A percentile compares a stretch with the other conserved stretches of the same genome.
Evolutionary conservation across 352 stramenopile genomes (phyloP).

Genomic region (Globisporangium okanoganense): DNA sequence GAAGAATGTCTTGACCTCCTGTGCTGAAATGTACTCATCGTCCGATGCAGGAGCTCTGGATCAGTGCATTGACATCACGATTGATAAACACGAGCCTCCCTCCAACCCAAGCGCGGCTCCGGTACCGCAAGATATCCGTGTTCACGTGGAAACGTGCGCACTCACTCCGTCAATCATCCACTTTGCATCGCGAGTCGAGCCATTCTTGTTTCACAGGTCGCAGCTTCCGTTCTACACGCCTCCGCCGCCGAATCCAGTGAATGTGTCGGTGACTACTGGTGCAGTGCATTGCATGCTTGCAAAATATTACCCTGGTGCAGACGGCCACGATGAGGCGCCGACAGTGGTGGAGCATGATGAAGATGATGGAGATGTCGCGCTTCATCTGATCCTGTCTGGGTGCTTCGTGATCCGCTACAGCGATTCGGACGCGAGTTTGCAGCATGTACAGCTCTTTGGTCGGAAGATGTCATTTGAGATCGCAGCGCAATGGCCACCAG

Average conservation of each 20-base stretch:
- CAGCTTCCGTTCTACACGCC: slow-evolving; percentile 31
- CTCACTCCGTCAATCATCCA: slow-evolving; percentile 45
- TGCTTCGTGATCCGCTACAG: slow-evolving; percentile 56
- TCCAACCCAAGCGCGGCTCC: slow-evolving; percentile 5
- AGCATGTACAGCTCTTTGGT: slow-evolving; percentile 57
- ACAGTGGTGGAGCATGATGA: neutral
- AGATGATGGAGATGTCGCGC: slow-evolving; percentile 1
- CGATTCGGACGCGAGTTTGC: slow-evolving; percentile 34
- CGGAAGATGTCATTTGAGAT: slow-evolving; percentile 72
- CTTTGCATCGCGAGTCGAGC: slow-evolving; percentile 38
- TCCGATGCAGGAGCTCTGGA: neutral
- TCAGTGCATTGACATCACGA: slow-evolving; percentile 36
- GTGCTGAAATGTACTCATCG: slow-evolving; percentile 31
- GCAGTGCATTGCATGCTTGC: slow-evolving; percentile 54
- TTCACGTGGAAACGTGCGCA: slow-evolving; percentile 62
- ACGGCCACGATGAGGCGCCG: neutral
- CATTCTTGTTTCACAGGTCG: slow-evolving; percentile 46
- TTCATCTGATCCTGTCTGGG: slow-evolving; percentile 58
- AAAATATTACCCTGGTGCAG: slow-evolving; percentile 27
- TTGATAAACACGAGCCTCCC: slow-evolving; percentile 31
- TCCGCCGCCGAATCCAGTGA: slow-evolving; percentile 23
- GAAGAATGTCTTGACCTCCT: slow-evolving; percentile 23
- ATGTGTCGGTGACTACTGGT: slow-evolving; percentile 62
- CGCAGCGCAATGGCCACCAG: slow-evolving; percentile 48
- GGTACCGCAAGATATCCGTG: slow-evolving; percentile 37